Evolutionary conservation across 148 eudicot species (phyloP).

Genomic region (Silene conica): DNA sequence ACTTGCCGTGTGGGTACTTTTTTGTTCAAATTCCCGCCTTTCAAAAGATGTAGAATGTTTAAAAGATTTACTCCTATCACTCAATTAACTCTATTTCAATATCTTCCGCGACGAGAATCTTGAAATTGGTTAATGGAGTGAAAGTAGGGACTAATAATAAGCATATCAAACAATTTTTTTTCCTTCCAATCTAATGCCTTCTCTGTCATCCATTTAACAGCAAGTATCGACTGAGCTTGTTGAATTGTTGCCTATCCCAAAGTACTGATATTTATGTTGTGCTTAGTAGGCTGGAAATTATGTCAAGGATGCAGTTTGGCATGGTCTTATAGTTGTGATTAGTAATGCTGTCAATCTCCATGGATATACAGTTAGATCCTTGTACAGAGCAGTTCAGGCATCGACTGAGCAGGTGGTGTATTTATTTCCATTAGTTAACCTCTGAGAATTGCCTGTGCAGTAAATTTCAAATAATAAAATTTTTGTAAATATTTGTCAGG

Average conservation of each 20-base stretch:
- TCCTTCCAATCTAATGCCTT: background rate
- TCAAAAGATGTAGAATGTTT: too few relatives aligned
- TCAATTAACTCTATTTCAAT: too few relatives aligned
- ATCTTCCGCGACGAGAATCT: too few relatives aligned
- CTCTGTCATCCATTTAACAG: background rate
- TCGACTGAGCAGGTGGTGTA: slow-evolving; percentile 74
- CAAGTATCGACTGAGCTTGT: background rate
- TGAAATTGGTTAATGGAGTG: too few relatives aligned
- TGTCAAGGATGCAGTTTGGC: slow-evolving; percentile 91
- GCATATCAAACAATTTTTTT: background rate
- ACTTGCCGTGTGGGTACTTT: background rate
- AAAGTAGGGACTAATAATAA: too few relatives aligned
- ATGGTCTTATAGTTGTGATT: slow-evolving; percentile 77
- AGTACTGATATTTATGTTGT: slow-evolving; percentile 37
- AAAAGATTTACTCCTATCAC: too few relatives aligned
- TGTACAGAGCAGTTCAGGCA: slow-evolving; percentile 64
- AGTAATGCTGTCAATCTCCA: slow-evolving; percentile 84
- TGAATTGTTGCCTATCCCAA: background rate
- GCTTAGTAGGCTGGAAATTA: slow-evolving; percentile 84
- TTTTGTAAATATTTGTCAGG: slow-evolving; percentile 39
- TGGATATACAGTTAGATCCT: slow-evolving; percentile 73
- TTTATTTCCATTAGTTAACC: slow-evolving; percentile 16
- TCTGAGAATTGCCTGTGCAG: slow-evolving; percentile 12
- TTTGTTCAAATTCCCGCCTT: background rate
- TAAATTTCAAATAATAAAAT: background rate